Base-by-base conservation (phyloP, 345 rosid species). In the Erysimum cheiranthoides region DNA sequence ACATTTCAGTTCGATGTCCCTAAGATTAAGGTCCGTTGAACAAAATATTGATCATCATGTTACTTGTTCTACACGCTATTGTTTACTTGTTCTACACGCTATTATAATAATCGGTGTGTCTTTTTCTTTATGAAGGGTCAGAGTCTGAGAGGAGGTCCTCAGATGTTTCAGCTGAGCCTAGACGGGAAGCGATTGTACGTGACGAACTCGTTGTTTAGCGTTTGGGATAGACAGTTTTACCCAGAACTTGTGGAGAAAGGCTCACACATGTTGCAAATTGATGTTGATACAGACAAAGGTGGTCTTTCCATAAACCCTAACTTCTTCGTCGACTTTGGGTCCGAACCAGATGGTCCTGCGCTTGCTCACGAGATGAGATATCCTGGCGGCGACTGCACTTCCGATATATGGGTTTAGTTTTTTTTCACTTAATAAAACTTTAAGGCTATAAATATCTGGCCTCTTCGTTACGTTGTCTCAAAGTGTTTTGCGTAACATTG, bases 331-430 rank as follows among this genome's bases (percentile, higher is more conserved):
- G 91, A 91, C 84, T 93, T 93, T 13, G 87, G 84, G 16, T 73
- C 72, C 13, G 97, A 89, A 74, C 98, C 97, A 5, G 90, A 86
- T 25, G 98, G 98, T n/a, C 93, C 96, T 35, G 74, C 91, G 56
- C 84, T 90, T 5, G 97, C 97, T 13, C 97, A 92, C 45, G 96
- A 92, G 79, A 89, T 90, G 96, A 86, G 98, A 79, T 93, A 90
- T 59, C 97, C 93, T 0, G 98, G 97, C 14, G 96, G 95, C 6
- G 96, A 90, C 72, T 93, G 96, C 85, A 93, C 97, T 49, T 89
- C 96, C 0, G 97, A 91, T 70, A 93, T 93, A 17, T 93, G 97
- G 98, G 78, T 57, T 18, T 70, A 65, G 53, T 31, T 27, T 25
- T 2, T 12, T n/a, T 28, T n/a, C 13, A 9, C 6, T 21, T 21